Evolutionary conservation across 331 rosid species (phyloP), one percentile per base, ranked within the genome.

Genomic region (Malus hybrid): DNA sequence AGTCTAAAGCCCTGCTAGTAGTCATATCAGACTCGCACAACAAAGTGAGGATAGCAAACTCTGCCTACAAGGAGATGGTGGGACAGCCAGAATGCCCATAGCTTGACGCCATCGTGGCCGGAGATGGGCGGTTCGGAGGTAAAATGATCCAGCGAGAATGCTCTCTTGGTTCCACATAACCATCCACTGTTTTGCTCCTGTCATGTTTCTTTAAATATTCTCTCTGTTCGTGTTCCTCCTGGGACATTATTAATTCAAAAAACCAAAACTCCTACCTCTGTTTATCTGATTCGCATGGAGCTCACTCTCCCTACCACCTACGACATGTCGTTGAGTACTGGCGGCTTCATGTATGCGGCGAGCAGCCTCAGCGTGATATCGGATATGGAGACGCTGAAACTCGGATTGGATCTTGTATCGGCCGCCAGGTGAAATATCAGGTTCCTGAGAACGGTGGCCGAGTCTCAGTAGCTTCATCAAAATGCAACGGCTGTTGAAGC

Each of bases 61-160:
- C 97, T 7, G 97, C 98, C 0, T 92, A 90, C 81, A 95, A 88
- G 81, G 91, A 90, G 79, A 78, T 95, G 92, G 90, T 95, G 71
- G 98, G 99, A 9, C 98, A 95, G 72, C 99, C 99, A 1, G 87
- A 86, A 54, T 95, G 98, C 62, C 65, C 87, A 0, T 95, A 98
- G 99, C 97, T 95, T 7, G 96, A 91, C 11, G 80, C 86, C 0
- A 87, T 86, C 89, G 86, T 77, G 50, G 71, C 72, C 15, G 9
- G 83, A 22, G 82, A 76, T 20, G 85, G 22, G 22, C 22, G 22
- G 22, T 22, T 22, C 22, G 22, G 22, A 22, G 22, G 22, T 22
- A 22, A 22, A 22, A 22, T 22, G 22, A 22, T 22, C 22, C 22
- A 22, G 22, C 22, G 22, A 22, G 22, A 22, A 22, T 22, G 22